Base-by-base conservation (phyloP, 73 alveolate genomes). In the Paramecium octaurelia region DNA sequence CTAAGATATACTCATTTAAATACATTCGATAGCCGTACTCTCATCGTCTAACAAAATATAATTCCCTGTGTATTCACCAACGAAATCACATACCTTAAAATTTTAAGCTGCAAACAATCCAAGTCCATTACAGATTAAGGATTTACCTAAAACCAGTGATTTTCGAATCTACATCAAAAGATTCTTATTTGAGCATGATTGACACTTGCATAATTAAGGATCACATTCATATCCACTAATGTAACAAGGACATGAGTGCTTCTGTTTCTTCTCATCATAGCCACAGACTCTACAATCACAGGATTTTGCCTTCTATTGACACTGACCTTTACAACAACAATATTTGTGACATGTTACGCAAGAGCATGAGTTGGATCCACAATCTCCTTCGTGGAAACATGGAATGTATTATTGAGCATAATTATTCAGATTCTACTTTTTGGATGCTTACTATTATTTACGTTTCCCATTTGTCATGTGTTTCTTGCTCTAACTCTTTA, bases 371-470 rank as follows among this genome's bases (percentile, higher is more conserved):
- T 36, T 36, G 2, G 83, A 29, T 35, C 86, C 86, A 71, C 86
- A 71, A 8, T 71, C 86, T 71, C 86, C 86, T 36, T 71, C 86
- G 36, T 71, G 86, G 36, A 71, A 71, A 71, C 86, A 71, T 27
- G 86, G 86, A 11, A 64, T 64, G 27, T 64, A 64, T 34, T 64
- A 24, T 64, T 71, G 14, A 14, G 44, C 44, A 71, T 35, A 38
- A 20, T 71, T 71, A 35, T 35, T 71, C 12, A 36, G 36, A 12
- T 71, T 27, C 16, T 34, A 35, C 3, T 35, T 71, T 34, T 18
- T 54, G 2, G 68, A 54, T 71, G 54, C 58, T 71, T 71, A 71
- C 36, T 29, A 2, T 71, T 71, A 35, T 71, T 27, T 71, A 14
- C 68, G 24, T 54, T 20, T 71, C 4, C 44, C 86, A 34, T 12